Conservation (phyloP, 192 early-diverging fungal species). For the Helicostylum pulchrum region DNA sequence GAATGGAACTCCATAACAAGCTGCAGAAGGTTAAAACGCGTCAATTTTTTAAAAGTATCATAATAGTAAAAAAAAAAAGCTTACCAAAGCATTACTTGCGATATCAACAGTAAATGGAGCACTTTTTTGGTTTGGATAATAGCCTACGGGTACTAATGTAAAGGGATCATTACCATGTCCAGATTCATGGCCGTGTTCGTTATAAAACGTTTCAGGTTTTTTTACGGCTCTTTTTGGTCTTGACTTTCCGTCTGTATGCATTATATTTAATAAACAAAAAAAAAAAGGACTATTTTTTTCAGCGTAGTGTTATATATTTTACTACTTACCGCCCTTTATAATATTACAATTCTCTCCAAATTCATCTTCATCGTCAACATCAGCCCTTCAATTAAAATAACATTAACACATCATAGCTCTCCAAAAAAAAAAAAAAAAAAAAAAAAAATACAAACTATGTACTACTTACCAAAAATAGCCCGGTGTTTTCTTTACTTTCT, state of each 20-base stretch:
- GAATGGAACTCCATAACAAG: constrained; percentile 91
- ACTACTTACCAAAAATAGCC: constrained; percentile 6
- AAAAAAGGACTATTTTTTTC: neutral
- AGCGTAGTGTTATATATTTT: neutral
- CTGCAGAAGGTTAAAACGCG: constrained; percentile 36
- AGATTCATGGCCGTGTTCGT: constrained; percentile 18
- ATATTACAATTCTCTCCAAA: neutral
- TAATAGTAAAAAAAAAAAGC: neutral
- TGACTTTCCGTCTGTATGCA: neutral
- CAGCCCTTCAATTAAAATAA: neutral
- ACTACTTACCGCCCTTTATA: neutral
- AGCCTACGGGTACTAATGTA: constrained; percentile 47
- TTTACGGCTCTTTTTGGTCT: constrained; percentile 27
- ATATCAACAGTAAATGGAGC: constrained; percentile 55
- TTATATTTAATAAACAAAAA: neutral
- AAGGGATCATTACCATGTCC: constrained; percentile 53
- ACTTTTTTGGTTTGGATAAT: constrained; percentile 39
- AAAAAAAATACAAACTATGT: neutral
- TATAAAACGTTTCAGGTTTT: constrained; percentile 18
- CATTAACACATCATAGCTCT: neutral
- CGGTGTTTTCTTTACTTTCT: constrained; percentile 8
- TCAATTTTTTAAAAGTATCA: too few species aligned
- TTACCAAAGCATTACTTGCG: constrained; percentile 51
- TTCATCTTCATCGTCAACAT: neutral
- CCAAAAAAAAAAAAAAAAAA: neutral